These are phyloP conservation scores for Ophioceras dolichostomum DNA, from an alignment of 2,329 filamentous ascomycete genomes.

Conservation along the genomic window DNA sequence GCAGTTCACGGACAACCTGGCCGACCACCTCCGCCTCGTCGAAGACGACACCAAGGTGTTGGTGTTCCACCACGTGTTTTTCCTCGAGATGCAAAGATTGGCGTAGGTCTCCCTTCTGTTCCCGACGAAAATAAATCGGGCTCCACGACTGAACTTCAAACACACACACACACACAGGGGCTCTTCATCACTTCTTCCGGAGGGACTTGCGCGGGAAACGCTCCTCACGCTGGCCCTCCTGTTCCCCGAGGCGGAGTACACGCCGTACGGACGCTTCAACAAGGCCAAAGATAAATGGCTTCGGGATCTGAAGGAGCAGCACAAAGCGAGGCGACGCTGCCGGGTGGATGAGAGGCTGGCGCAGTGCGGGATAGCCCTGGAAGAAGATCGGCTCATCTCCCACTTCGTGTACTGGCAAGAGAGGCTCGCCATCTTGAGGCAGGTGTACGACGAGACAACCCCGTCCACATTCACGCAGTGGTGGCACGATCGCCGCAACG, in stretches of 20 bases:
- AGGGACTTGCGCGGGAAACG: slow-evolving; percentile 24
- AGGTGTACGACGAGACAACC: slow-evolving; percentile 24
- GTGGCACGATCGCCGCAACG: slow-evolving; percentile 28
- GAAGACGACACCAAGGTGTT: slow-evolving; percentile 23
- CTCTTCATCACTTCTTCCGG: too few relatives aligned
- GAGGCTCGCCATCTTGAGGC: slow-evolving; percentile 26
- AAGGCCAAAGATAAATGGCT: too few relatives aligned
- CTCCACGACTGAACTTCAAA: too few relatives aligned
- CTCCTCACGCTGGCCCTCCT: slow-evolving; percentile 22
- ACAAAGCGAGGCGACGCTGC: too few relatives aligned
- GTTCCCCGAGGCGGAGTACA: slow-evolving; percentile 16
- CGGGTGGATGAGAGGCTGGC: neutral
- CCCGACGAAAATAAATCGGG: too few relatives aligned
- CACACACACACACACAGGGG: too few relatives aligned
- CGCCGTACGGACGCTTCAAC: slow-evolving; percentile 13
- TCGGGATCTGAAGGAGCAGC: too few relatives aligned
- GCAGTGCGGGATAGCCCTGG: neutral
- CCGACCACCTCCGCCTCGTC: slow-evolving; percentile 24
- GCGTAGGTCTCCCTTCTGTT: too few relatives aligned
- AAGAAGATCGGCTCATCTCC: neutral
- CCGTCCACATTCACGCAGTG: slow-evolving; percentile 22
- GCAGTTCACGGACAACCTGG: slow-evolving; percentile 24
- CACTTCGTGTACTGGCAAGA: slow-evolving; percentile 8
- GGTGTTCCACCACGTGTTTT: slow-evolving; percentile 27
- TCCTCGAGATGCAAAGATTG: too few relatives aligned